These are phyloP conservation scores for Penicillium daleae DNA, from an alignment of 495 filamentous ascomycete genomes.

Conservation along the genomic window DNA sequence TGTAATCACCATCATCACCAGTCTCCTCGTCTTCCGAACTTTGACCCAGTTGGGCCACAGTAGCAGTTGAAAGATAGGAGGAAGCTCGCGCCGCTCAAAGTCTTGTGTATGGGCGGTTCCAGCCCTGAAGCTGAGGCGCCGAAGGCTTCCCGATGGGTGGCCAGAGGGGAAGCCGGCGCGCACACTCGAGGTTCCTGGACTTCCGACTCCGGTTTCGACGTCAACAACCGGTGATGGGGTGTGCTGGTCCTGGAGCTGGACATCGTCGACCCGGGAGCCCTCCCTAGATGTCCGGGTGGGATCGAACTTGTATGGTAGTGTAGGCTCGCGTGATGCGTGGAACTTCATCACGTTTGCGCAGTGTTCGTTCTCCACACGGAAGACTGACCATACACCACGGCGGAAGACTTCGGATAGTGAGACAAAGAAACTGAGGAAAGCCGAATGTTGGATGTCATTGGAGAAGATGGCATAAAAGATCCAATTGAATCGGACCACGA, in stretches of 20 bases:
- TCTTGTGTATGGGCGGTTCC: constrained; percentile 82
- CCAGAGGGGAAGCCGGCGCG: constrained; percentile 26
- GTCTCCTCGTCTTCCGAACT: constrained; percentile 35
- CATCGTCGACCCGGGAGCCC: constrained; percentile 25
- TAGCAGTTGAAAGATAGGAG: constrained; percentile 41
- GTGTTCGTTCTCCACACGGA: constrained; percentile 97
- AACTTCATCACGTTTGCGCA: constrained; percentile 84
- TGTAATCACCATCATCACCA: constrained; percentile 25
- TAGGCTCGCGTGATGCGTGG: constrained; percentile 79
- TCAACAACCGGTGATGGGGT: constrained; percentile 29
- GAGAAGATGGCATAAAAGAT: constrained; percentile 89
- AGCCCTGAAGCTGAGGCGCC: constrained; percentile 63
- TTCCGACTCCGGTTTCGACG: constrained; percentile 32
- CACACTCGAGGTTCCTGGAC: constrained; percentile 27
- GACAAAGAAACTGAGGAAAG: constrained; percentile 75
- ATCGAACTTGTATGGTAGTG: constrained; percentile 71
- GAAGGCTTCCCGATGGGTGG: constrained; percentile 38
- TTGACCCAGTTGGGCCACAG: constrained; percentile 21
- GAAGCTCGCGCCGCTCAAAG: constrained; percentile 73
- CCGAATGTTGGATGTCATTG: constrained; percentile 76
- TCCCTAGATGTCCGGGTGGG: constrained; percentile 28
- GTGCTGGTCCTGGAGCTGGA: constrained; percentile 39
- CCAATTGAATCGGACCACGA: constrained; percentile 93
- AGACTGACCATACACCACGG: constrained; percentile 85
- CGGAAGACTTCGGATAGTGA: constrained; percentile 76